Evolutionary conservation across 495 filamentous ascomycete species (phyloP).

Genomic region (Xylaria scruposa): DNA sequence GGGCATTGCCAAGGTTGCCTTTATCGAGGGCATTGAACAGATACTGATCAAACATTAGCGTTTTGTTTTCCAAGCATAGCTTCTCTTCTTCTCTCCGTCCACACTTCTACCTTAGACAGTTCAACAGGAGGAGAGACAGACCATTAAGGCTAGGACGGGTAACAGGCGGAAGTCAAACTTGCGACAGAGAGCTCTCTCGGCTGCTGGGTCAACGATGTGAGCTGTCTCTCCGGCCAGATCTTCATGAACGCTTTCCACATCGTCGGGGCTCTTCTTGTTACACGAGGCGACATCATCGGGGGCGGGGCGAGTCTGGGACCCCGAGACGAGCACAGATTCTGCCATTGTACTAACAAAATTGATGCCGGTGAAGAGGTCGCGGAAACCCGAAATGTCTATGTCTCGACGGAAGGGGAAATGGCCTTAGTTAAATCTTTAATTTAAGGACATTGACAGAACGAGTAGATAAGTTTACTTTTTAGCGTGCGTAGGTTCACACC

Average conservation of each 20-base stretch:
- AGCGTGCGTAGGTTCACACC: not conserved
- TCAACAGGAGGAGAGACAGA: constrained; percentile 35
- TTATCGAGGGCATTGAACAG: constrained; percentile 72
- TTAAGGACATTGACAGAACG: not conserved
- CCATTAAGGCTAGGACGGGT: constrained; percentile 69
- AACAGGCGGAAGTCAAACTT: constrained; percentile 69
- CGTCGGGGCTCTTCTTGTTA: constrained; percentile 29
- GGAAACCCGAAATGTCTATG: not conserved
- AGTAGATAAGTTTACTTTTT: not conserved
- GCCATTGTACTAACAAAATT: constrained; percentile 2
- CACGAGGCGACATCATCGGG: constrained; percentile 19
- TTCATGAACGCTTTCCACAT: constrained; percentile 32
- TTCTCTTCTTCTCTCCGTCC: not conserved
- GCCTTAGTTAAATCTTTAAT: not conserved
- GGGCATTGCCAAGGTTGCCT: constrained; percentile 72
- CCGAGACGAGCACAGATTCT: not conserved
- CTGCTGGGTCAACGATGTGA: constrained; percentile 44
- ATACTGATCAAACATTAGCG: constrained; percentile 41
- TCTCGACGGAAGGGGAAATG: not conserved
- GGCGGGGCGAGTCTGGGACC: not conserved
- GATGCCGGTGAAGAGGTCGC: not conserved
- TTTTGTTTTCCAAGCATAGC: not conserved
- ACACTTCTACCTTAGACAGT: not conserved
- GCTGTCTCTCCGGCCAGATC: constrained; percentile 27
- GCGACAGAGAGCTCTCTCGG: constrained; percentile 67